Percentiles rank a stretch among this genome's conserved stretches.
phyloP scores from a whole-genome alignment of 208 protist genomes.

The Borovskyia barvae region DNA sequence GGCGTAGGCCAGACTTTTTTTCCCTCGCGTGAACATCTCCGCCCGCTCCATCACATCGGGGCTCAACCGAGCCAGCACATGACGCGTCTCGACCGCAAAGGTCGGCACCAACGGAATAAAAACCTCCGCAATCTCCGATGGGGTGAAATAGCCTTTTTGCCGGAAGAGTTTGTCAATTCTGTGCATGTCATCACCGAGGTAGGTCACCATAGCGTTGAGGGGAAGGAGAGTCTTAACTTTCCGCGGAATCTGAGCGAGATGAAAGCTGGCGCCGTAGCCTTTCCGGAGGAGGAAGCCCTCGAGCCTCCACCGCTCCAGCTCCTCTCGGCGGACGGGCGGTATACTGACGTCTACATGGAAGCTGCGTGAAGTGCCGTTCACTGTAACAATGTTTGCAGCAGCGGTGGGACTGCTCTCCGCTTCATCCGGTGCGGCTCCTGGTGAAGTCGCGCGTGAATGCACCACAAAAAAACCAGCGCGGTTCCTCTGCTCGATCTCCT shows the following conservation, averaged over 20 bases:
- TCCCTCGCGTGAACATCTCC: slow-evolving; percentile 19
- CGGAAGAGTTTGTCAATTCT: slow-evolving; percentile 60
- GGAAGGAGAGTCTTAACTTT: slow-evolving; percentile 25
- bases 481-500: too few relatives aligned
- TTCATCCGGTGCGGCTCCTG: too few relatives aligned
- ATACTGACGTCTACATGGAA: slow-evolving; percentile 19
- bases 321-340: slow-evolving; percentile 46
- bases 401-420: too few relatives aligned
- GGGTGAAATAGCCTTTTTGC: slow-evolving; percentile 62
- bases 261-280: neutral
- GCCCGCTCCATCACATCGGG: slow-evolving; percentile 35
- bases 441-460: too few relatives aligned
- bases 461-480: too few relatives aligned
- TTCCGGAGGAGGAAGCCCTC: slow-evolving; percentile 15
- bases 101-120: slow-evolving; percentile 72
- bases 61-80: slow-evolving; percentile 45
- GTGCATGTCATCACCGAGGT: slow-evolving; percentile 52
- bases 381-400: too few relatives aligned
- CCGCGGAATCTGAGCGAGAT: neutral
- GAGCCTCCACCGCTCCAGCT: slow-evolving; percentile 60
- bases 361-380: neutral
- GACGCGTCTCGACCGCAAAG: slow-evolving; percentile 69
- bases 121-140: slow-evolving; percentile 70
- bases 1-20: slow-evolving; percentile 5
- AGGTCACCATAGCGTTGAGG: slow-evolving; percentile 39